phyloP scores from a whole-genome alignment of 192 early-diverging fungal species.

The Geosiphon pyriformis region DNA sequence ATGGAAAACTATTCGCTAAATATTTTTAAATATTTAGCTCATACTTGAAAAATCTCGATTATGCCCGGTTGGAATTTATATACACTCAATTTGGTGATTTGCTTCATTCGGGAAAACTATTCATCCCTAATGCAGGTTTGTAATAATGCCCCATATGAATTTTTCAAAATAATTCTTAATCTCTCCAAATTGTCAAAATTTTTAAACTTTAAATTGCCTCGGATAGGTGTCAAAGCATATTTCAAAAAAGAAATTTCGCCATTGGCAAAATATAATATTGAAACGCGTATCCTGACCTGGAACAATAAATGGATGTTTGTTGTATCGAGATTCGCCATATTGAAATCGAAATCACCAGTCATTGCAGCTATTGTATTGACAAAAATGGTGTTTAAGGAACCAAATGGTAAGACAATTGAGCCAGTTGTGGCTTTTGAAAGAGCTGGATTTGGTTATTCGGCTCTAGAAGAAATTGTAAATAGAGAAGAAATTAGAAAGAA shows the following conservation, averaged over 20 bases:
- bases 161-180: too few relatives aligned
- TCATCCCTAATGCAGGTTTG: neutral
- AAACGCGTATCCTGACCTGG: constrained; percentile 46
- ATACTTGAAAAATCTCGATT: constrained; percentile 52
- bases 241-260: constrained; percentile 47
- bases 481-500: neutral
- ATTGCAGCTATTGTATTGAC: neutral
- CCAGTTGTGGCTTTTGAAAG: neutral
- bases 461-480: neutral
- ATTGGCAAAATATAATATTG: constrained; percentile 41
- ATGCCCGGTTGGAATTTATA: constrained; percentile 38
- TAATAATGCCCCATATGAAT: neutral
- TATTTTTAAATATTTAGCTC: constrained; percentile 19
- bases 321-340: constrained; percentile 30
- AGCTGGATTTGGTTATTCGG: neutral
- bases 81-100: constrained; percentile 6
- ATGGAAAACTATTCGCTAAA: neutral
- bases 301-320: constrained; percentile 49
- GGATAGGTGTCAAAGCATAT: constrained; percentile 13
- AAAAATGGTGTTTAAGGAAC: constrained; percentile 9
- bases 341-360: neutral
- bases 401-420: constrained; percentile 9
- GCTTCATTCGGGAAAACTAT: neutral
- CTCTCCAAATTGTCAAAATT: too few relatives aligned
- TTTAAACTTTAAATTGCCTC: too few relatives aligned